These are phyloP conservation scores for Albifimbria verrucaria DNA, from an alignment of 2,329 filamentous ascomycete species.

Conservation along the genomic window DNA sequence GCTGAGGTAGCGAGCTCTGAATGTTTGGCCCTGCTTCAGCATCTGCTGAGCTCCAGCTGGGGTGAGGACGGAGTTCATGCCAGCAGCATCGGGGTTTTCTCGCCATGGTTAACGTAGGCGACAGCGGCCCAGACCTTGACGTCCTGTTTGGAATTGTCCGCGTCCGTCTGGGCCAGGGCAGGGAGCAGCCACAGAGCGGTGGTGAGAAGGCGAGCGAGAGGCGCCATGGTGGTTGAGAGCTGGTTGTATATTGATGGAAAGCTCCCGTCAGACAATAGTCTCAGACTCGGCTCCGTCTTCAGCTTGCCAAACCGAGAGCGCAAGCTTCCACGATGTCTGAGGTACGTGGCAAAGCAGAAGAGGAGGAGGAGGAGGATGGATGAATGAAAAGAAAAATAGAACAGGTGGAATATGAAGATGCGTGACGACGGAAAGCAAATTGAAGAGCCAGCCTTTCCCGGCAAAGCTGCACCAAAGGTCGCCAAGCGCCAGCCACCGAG, in stretches of 20 bases:
- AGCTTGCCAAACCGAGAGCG: too few relatives aligned
- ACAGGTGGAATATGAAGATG: too few relatives aligned
- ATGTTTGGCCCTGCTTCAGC: slow-evolving; percentile 41
- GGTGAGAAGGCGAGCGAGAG: slow-evolving; percentile 9
- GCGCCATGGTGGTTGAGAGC: slow-evolving; percentile 17
- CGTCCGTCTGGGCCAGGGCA: slow-evolving; percentile 26
- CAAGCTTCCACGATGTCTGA: too few relatives aligned
- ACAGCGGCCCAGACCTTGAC: slow-evolving; percentile 48
- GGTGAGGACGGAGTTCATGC: slow-evolving; percentile 37
- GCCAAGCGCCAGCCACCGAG: too few relatives aligned
- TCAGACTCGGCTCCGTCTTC: neutral
- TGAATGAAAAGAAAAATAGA: too few relatives aligned
- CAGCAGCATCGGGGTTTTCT: slow-evolving; percentile 40
- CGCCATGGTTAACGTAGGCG: slow-evolving; percentile 49
- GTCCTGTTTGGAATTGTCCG: slow-evolving; percentile 12
- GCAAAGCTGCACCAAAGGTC: too few relatives aligned
- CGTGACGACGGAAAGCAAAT: too few relatives aligned
- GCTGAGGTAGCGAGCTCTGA: slow-evolving; percentile 47
- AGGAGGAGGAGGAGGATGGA: too few relatives aligned
- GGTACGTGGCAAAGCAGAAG: too few relatives aligned
- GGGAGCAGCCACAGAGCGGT: slow-evolving; percentile 16
- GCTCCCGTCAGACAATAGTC: neutral
- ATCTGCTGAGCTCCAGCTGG: slow-evolving; percentile 53
- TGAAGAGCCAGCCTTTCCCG: too few relatives aligned
- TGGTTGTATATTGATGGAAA: neutral